A percentile compares a stretch with the other conserved stretches of the same genome.
phyloP scores from a whole-genome alignment of 2,329 filamentous ascomycete genomes.

The Chrysoporthe puriensis region DNA sequence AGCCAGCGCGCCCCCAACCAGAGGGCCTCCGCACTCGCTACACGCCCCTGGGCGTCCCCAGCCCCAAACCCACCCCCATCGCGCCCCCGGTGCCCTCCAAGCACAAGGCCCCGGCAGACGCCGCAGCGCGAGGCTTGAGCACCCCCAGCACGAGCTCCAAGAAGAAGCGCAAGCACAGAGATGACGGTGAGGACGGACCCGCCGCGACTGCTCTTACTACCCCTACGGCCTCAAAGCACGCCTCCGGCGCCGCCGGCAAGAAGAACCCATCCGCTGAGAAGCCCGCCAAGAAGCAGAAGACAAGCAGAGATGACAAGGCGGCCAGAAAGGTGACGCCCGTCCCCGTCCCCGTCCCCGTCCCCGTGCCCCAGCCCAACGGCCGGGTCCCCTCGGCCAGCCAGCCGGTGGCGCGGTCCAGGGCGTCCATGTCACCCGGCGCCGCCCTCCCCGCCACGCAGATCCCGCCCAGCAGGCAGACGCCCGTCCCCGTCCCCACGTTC shows the following conservation, averaged over 20 bases:
- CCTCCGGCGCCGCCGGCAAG: conserved; percentile 9
- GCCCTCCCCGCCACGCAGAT: conserved; percentile 21
- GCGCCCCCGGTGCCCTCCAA: conserved; percentile 17
- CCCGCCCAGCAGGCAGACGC: conserved; percentile 18
- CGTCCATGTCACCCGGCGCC: conserved; percentile 22
- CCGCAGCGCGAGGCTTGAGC: conserved; percentile 25
- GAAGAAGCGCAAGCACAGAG: conserved; percentile 47
- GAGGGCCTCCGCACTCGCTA: conserved; percentile 69
- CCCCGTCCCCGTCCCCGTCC: conserved; percentile 26
- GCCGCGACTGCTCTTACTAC: conserved; percentile 9
- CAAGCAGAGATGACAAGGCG: conserved; percentile 17
- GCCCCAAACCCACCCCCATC: conserved; percentile 32
- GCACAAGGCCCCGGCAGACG: conserved; percentile 20
- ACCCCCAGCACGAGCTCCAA: conserved; percentile 31
- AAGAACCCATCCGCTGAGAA: conserved; percentile 30
- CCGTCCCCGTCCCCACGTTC: conserved; percentile 17
- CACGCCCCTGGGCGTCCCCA: conserved; percentile 62
- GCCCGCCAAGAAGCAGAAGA: conserved; percentile 28
- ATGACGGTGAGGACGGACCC: conserved; percentile 34
- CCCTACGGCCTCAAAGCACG: conserved; percentile 25
- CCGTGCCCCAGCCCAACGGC: conserved; percentile 20
- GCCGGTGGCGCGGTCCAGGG: conserved; percentile 4
- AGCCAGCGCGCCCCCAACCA: conserved; percentile 65
- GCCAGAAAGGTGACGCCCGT: conserved; percentile 25
- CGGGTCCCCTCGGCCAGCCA: conserved; percentile 27